These are phyloP conservation scores for Plasmodium gonderi DNA, from an alignment of 169 alveolate genomes.

Conservation along the genomic window DNA sequence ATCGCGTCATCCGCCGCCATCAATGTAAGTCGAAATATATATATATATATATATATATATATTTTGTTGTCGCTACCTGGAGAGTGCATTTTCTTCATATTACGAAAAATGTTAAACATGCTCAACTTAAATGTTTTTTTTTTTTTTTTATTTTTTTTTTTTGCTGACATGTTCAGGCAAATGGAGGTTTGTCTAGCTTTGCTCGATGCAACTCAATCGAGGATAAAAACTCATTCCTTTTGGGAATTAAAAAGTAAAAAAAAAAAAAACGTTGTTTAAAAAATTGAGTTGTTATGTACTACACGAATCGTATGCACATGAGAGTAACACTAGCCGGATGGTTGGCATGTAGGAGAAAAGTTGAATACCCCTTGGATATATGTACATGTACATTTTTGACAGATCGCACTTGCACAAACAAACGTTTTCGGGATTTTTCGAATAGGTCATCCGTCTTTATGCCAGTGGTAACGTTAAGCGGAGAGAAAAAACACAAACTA, in stretches of 20 bases:
- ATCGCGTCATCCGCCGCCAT: slow-evolving; percentile 71
- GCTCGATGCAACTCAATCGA: slow-evolving; percentile 59
- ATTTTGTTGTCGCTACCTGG: too few species aligned
- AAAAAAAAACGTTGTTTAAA: not conserved
- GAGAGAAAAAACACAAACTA: slow-evolving; percentile 42
- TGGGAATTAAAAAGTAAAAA: slow-evolving; percentile 64
- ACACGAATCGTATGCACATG: not conserved
- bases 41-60: not conserved
- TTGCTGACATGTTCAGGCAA: slow-evolving; percentile 1
- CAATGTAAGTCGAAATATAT: slow-evolving; percentile 20
- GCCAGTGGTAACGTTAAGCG: slow-evolving; percentile 49
- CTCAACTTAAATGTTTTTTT: not conserved
- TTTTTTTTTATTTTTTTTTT: not conserved
- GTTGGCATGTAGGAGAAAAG: too few species aligned
- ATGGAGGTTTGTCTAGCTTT: slow-evolving; percentile 70
- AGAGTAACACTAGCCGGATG: too few species aligned
- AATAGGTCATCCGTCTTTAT: slow-evolving; percentile 47
- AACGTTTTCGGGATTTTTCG: not conserved
- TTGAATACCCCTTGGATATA: too few species aligned
- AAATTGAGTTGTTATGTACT: not conserved
- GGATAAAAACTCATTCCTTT: slow-evolving; percentile 40
- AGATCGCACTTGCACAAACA: not conserved
- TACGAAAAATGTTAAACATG: not conserved
- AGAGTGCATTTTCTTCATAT: not conserved
- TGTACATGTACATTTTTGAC: too few species aligned